Evolutionary conservation across 441 rosid species (phyloP).

Genomic region (Pelargonium myrrhifolium): DNA sequence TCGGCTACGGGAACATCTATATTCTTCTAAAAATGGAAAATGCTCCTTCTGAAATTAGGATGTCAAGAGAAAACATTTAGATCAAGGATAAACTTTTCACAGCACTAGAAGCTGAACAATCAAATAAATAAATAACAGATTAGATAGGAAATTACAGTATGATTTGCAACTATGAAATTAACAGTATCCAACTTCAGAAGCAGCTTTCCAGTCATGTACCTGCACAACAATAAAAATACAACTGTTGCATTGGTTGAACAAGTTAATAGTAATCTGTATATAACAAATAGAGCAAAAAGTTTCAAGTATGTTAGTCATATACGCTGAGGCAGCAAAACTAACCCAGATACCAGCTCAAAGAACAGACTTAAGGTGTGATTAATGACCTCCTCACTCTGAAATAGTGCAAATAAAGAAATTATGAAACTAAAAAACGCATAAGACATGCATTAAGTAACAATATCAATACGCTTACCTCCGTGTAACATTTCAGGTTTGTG

Average conservation of each 20-base stretch:
- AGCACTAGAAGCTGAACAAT: too few species aligned
- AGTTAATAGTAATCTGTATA: too few species aligned
- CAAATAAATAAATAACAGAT: background rate
- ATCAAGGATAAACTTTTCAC: background rate
- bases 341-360: slow-evolving; percentile 98
- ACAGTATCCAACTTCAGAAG: slow-evolving; percentile 87
- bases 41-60: slow-evolving; percentile 72
- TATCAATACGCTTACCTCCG: slow-evolving; percentile 42
- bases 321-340: slow-evolving; percentile 19
- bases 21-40: slow-evolving; percentile 85
- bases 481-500: slow-evolving; percentile 86
- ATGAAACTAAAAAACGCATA: background rate
- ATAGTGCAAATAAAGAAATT: slow-evolving; percentile 14
- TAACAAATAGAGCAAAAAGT: too few species aligned
- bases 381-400: slow-evolving; percentile 88
- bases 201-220: slow-evolving; percentile 96
- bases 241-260: too few species aligned
- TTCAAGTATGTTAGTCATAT: too few species aligned
- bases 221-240: slow-evolving; percentile 24
- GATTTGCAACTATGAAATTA: slow-evolving; percentile 86
- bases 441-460: too few species aligned
- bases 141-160: slow-evolving; percentile 50
- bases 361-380: slow-evolving; percentile 89
- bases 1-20: slow-evolving; percentile 92
- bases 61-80: background rate